Evolutionary conservation across 352 stramenopile genomes (phyloP), one percentile per base, ranked within the genome.

Genomic region (Globisporangium heterothallicum): DNA sequence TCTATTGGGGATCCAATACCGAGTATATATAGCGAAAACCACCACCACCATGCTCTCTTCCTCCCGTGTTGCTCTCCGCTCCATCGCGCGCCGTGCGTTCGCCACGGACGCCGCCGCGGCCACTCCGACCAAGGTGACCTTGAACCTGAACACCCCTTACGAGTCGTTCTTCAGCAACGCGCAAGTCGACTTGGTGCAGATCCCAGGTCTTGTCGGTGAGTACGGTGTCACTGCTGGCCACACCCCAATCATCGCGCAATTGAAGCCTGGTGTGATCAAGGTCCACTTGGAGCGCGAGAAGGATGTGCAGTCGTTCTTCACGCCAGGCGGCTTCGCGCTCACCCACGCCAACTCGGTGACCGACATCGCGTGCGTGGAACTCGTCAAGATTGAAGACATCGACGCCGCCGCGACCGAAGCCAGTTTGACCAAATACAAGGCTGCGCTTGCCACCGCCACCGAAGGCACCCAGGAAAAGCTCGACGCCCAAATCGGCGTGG

Each of bases 181-280:
- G 16, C 62, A 81, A 54, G 93, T 98, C 45, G 79, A 95, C 59
- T 74, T 91, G 35, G 91, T 98, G 42, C 92, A 97, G 73, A 90
- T 98, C 68, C 96, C 96, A 12, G 95, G 96, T 49, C 72, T 88
- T 26, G 92, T 93, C 45, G 96, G 96, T 63, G 96, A 99, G 79
- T 99, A 98, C 74, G 96, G 96, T 74, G 90, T 99, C 29, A 98
- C 95, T 12, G 92, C 92, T 7, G 89, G 93, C 63, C 96, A 99
- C 88, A 93, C 96, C 57, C 93, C 96, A 35, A 93, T 98, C 59
- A 91, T 99, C 40, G 84, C 94, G 42, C 93, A 99, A 70, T 80
- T 99, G 57, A 99, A 99, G 83, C 92, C 96, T 14, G 96, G 96
- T 50, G 84, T 98, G 43, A 89, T 93, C 60, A 87, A 88, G 64